Evolutionary conservation across 148 eudicot species (phyloP), one percentile per base, ranked within the genome.

Genomic region (Simmondsia chinensis): DNA sequence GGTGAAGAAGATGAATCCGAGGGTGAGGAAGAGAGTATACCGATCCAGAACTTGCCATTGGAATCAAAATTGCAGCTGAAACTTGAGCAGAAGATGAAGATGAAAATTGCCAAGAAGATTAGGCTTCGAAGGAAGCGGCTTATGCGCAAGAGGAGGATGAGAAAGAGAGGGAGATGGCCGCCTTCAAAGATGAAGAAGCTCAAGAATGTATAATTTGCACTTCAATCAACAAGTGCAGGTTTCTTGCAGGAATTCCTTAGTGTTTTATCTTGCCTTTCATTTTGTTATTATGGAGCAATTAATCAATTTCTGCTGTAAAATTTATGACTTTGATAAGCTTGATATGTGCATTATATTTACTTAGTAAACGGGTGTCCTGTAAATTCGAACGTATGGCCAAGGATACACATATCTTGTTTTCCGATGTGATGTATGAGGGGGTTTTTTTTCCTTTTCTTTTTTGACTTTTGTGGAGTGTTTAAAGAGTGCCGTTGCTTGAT

Each of bases 121-220:
- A 74, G 97, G 39, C 82, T 81, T 4, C 50, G 83, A 23, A 79
- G 95, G 52, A 76, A 76, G 54, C 68, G 78, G 36, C 97, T 89
- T 27, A 65, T 81, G 19, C 72, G 78, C 54, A 89, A 89, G 51
- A 74, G 95, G 39, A 68, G 20, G 15, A 21, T 84, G 72, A 79
- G 97, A 74, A 84, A 84, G 80, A 84, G 81, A 75, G 97, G 95
- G 1, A 57, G 95, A 46, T 89, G 97, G 97, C 95, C 97, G 20
- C 97, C 95, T 59, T 85, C 97, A 23, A 85, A 85, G 83, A 63
- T 89, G 97, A 85, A 83, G 71, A 77, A 72, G 75, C 70, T 67
- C 63, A 89, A 79, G 75, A 81, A 85, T 70, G 93, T 89, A 43
- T 89, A 43, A 74, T 46, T 30, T 26, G 22, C 39, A 25, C 22